phyloP scores from a whole-genome alignment of 2,329 filamentous ascomycete species.

The Balansia obtecta region DNA sequence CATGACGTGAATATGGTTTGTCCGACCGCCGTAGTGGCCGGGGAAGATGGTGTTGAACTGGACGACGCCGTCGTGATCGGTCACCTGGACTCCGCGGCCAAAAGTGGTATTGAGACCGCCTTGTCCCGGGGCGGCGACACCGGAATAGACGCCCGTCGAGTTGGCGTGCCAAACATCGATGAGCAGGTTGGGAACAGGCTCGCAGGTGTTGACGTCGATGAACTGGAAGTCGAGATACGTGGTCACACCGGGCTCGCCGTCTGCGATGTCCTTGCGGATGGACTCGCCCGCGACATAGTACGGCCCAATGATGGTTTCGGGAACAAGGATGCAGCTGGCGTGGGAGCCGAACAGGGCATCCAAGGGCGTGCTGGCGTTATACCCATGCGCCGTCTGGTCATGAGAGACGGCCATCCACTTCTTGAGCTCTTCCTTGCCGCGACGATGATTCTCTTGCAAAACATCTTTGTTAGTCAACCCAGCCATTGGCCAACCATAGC shows the following conservation, averaged over 20 bases:
- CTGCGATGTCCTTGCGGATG: slow-evolving; percentile 26
- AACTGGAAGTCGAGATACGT: slow-evolving; percentile 30
- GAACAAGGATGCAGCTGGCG: slow-evolving; percentile 7
- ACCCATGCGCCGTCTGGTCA: slow-evolving; percentile 1
- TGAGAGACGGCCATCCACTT: slow-evolving; percentile 4
- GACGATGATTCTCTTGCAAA: slow-evolving; percentile 2
- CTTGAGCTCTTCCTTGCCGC: slow-evolving; percentile 3
- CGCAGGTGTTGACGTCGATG: slow-evolving; percentile 29
- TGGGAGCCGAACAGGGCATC: slow-evolving; percentile 7
- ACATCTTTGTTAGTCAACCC: too few species aligned
- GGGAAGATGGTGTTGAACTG: slow-evolving; percentile 31
- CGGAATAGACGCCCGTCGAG: slow-evolving; percentile 31
- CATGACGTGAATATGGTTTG: slow-evolving; percentile 29
- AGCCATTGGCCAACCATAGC: too few species aligned
- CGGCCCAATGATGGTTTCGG: slow-evolving; percentile 9
- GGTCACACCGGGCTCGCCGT: slow-evolving; percentile 26
- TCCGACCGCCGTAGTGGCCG: slow-evolving; percentile 28
- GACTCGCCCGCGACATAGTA: slow-evolving; percentile 23
- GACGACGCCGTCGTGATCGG: slow-evolving; percentile 26
- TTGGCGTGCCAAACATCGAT: slow-evolving; percentile 34
- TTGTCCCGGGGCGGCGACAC: slow-evolving; percentile 23
- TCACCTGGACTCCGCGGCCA: slow-evolving; percentile 27
- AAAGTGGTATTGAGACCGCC: slow-evolving; percentile 24
- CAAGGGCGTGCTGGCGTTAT: slow-evolving; percentile 5
- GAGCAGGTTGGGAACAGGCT: slow-evolving; percentile 25